Evolutionary conservation across 2,329 filamentous ascomycete species (phyloP).

Genomic region (Myriosclerotinia scirpicola): DNA sequence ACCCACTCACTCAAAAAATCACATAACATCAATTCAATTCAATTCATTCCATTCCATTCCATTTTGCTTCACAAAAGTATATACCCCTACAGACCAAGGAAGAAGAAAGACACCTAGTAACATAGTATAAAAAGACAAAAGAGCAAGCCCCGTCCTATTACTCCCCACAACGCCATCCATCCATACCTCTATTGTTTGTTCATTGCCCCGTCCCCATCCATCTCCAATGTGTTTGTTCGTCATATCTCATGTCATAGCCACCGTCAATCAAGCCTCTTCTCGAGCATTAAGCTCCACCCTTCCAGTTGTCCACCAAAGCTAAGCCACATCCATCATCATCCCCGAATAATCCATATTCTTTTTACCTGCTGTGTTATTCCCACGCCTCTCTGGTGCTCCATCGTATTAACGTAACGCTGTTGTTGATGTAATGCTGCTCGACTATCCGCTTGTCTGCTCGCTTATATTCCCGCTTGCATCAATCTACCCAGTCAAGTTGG

Average conservation of each 20-base stretch:
- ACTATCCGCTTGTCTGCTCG: neutral
- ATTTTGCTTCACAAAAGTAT: neutral
- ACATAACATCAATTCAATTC: neutral
- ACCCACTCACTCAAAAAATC: neutral
- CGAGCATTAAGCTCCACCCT: neutral
- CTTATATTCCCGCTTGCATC: neutral
- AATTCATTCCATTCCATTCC: neutral
- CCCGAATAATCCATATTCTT: neutral
- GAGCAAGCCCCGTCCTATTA: neutral
- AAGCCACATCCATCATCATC: neutral
- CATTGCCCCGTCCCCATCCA: neutral
- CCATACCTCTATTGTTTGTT: constrained; percentile 6
- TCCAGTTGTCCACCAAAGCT: neutral
- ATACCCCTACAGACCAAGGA: neutral
- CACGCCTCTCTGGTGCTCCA: neutral
- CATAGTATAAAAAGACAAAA: neutral
- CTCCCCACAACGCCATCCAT: constrained; percentile 2
- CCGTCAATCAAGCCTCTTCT: neutral
- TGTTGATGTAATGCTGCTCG: neutral
- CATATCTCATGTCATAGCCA: constrained; percentile 15
- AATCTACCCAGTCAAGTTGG: neutral
- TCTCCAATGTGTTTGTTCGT: neutral
- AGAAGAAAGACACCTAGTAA: neutral
- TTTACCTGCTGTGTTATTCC: neutral
- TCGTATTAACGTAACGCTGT: neutral